Percentiles rank a stretch among this genome's conserved stretches.
Conservation (phyloP, 805 yeast species). For the Lipomyces orientalis region DNA sequence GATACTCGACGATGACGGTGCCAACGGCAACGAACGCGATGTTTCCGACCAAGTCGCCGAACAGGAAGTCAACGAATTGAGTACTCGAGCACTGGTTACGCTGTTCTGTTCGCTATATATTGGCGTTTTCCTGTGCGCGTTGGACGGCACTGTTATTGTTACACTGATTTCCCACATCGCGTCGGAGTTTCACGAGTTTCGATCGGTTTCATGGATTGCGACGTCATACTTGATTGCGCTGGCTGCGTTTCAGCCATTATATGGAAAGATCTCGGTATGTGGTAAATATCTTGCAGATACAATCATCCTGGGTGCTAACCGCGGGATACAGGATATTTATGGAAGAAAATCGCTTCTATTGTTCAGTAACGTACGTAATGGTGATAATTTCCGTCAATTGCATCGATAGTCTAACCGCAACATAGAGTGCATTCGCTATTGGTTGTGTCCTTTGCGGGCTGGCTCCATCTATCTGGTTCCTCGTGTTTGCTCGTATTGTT, state of each 20-base stretch:
- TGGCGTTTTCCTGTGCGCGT: slow-evolving; percentile 56
- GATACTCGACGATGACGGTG: slow-evolving; percentile 19
- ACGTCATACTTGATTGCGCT: slow-evolving; percentile 71
- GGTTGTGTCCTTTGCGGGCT: slow-evolving; percentile 60
- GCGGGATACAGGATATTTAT: slow-evolving; percentile 25
- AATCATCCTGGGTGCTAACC: too few relatives aligned
- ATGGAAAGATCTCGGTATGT: slow-evolving; percentile 58
- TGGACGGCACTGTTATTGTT: slow-evolving; percentile 61
- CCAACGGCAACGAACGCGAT: not conserved
- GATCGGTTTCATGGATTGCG: slow-evolving; percentile 71
- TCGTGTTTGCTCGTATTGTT: slow-evolving; percentile 58
- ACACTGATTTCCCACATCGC: slow-evolving; percentile 61
- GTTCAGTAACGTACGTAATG: slow-evolving; percentile 26
- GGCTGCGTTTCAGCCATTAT: slow-evolving; percentile 78
- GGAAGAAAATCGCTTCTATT: slow-evolving; percentile 35
- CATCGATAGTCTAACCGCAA: slow-evolving; percentile 41
- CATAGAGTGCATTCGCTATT: slow-evolving; percentile 49
- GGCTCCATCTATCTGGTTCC: slow-evolving; percentile 43
- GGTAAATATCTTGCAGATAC: not conserved
- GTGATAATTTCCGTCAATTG: slow-evolving; percentile 48
- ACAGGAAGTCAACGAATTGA: slow-evolving; percentile 31
- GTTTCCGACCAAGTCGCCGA: slow-evolving; percentile 23
- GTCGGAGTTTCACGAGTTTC: slow-evolving; percentile 60
- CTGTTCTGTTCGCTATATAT: slow-evolving; percentile 40
- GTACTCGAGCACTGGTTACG: slow-evolving; percentile 33